Percentiles rank a stretch among this genome's conserved stretches.
Evolutionary conservation across 2,329 filamentous ascomycete genomes (phyloP).

Genomic region (Aspergillus arachidicola): DNA sequence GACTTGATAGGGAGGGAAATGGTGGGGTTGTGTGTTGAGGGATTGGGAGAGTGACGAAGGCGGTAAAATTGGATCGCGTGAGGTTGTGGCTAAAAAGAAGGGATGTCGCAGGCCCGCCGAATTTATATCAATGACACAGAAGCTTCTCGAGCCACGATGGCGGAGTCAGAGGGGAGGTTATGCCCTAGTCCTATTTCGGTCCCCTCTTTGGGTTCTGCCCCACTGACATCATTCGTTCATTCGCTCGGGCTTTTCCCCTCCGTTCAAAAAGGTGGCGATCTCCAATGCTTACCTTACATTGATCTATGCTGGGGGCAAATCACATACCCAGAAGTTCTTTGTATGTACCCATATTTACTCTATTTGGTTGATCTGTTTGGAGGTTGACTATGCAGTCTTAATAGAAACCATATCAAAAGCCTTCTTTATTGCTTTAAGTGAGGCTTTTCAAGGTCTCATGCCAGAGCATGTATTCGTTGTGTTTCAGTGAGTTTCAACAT

Average conservation of each 20-base stretch:
- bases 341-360: no score
- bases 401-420: no score
- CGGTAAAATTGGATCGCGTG: constrained; percentile 33
- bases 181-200: constrained; percentile 26
- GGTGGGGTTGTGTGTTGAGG: constrained; percentile 5
- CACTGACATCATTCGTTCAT: constrained; percentile 19
- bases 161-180: constrained; percentile 27
- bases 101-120: constrained; percentile 27
- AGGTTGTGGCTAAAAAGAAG: constrained; percentile 24
- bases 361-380: no score
- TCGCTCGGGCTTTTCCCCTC: not conserved
- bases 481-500: no score
- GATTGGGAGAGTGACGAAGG: constrained; percentile 15
- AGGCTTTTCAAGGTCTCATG: no score
- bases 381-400: no score
- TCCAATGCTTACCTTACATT: no score
- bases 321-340: not conserved
- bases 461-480: no score
- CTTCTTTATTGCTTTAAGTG: no score
- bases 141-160: constrained; percentile 39
- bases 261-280: no score
- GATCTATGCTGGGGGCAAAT: no score
- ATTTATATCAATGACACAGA: constrained; percentile 44
- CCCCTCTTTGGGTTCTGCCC: constrained; percentile 17
- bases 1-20: not conserved